Base-by-base conservation (phyloP, 495 filamentous ascomycete genomes). In the Aspergillus ostianus region DNA sequence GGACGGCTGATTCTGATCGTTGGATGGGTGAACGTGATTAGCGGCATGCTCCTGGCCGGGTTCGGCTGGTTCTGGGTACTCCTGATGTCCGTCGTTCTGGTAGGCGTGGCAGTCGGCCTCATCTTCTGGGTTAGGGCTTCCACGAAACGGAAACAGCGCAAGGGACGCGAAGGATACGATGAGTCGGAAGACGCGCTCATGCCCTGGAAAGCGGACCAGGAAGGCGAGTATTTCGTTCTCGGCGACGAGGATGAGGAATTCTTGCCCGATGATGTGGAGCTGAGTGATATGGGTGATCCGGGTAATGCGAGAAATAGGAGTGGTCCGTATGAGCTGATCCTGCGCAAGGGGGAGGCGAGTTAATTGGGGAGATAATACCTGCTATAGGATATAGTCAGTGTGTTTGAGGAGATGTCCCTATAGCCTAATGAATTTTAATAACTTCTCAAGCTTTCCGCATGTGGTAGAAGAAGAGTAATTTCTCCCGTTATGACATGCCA, bases 21-120 rank as follows among this genome's bases (percentile, higher is more conserved):
- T 12, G 53, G 58, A 20, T 61, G 53, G 58, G 29, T 29, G 10
- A 61, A 61, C 46, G 9, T 61, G 20, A 56, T 60, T 15, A 61
- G 47, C n/a, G 58, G 58, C 5, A 13, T 61, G 36, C 47, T 56
- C 4, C 30, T 61, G 7, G 45, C 32, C 15, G 21, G 47, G 13
- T 36, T 48, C 18, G 41, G 53, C 20, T 55, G 23, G 53, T 29
- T 18, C 10, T 56, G 48, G 53, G 36, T 56, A 18, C 6, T 41
- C 7, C 19, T 60, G 19, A 53, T 49, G 13, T n/a, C 36, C 6
- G 45, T 41, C 3, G 13, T 46, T 7, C 23, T 60, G 9, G 23
- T 44, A 19, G 47, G 32, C 13, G 52, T 41, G 20, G 47, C 23
- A n/a, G 29, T 51, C 3, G 53, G 32, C 18, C 36, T 61, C 6